Evolutionary conservation across 306 rosid genomes (phyloP), one percentile per base, ranked within the genome.

Genomic region (Cicer pinnatifidum): DNA sequence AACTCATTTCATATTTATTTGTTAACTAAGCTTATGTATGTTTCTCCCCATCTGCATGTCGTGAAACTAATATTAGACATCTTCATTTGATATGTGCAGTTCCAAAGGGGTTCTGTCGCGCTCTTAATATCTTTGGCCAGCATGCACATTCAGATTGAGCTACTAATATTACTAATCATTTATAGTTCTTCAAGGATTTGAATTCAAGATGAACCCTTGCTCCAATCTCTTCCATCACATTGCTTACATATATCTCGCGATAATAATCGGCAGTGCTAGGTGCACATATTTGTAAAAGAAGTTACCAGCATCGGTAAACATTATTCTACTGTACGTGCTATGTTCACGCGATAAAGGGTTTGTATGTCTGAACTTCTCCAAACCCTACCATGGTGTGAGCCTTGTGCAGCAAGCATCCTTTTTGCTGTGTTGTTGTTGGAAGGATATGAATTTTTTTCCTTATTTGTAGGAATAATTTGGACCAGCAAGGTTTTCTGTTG

Each of bases 51-150:
- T 62, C 7, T n/a, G 45, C 3, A 0, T 52, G 5, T 37, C 17
- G 28, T 72, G 19, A 69, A 75, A 59, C 51, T 64, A 43, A 72
- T 70, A 16, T 50, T 33, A 10, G 28, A 19, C 51, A 12, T 43
- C 23, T 8, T 63, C 13, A 2, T 74, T 81, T 67, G 71, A 20
- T 64, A 13, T 81, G 28, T 82, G 88, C 91, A 92, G 96, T 81
- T 92, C 98, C 9, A 92, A 92, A 84, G 98, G 96, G 28, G 91
- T 92, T 62, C 81, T 92, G 16, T 87, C 96, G 7, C 91, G 94
- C 10, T 69, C 86, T 23, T 92, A 84, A 84, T 15, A 10, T 50
- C 61, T 28, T 11, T 7, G 54, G 16, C 15, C 61, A 5, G 7
- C 46, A 6, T 71, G 54, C 75, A 67, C 38, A 60, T 47, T 39